A percentile compares a stretch with the other conserved stretches of the same genome.
Conservation (phyloP, 345 rosid species). For the Salix purpurea region DNA sequence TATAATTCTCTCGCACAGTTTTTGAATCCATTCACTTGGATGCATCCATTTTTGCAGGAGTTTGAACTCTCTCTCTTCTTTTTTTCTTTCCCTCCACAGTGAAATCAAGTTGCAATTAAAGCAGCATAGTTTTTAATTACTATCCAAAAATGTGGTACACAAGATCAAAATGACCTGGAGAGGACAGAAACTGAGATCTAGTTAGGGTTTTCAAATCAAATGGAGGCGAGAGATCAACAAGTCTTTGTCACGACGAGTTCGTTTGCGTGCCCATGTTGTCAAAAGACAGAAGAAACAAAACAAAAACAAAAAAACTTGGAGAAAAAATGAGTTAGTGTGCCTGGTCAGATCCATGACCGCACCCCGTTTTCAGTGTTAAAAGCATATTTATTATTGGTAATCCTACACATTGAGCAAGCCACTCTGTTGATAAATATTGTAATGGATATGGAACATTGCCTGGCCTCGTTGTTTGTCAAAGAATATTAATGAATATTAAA, state of each 20-base stretch:
- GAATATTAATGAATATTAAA: neutral
- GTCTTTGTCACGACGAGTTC: neutral
- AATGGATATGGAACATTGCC: neutral
- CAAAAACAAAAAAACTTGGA: neutral
- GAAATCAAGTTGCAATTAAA: neutral
- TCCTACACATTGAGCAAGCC: slow-evolving; percentile 15
- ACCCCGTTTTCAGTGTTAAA: neutral
- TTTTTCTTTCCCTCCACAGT: neutral
- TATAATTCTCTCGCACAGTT: neutral
- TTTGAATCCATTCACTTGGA: neutral
- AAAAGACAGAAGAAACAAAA: neutral
- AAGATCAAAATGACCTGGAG: no score
- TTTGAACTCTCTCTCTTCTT: neutral
- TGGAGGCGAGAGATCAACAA: neutral
- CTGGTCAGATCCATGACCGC: slow-evolving; percentile 14
- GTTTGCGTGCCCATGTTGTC: neutral
- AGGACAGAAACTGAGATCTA: neutral
- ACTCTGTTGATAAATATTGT: neutral
- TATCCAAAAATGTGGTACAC: neutral
- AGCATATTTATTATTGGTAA: slow-evolving; percentile 12
- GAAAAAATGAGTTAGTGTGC: slow-evolving; percentile 5
- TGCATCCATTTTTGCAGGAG: neutral
- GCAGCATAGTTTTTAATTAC: no score
- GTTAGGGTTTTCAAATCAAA: neutral
- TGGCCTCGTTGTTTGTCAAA: neutral